A percentile compares a stretch with the other conserved stretches of the same genome.
phyloP scores from a whole-genome alignment of 1,139 yeast species.

The Geotrichum bryndzae region DNA sequence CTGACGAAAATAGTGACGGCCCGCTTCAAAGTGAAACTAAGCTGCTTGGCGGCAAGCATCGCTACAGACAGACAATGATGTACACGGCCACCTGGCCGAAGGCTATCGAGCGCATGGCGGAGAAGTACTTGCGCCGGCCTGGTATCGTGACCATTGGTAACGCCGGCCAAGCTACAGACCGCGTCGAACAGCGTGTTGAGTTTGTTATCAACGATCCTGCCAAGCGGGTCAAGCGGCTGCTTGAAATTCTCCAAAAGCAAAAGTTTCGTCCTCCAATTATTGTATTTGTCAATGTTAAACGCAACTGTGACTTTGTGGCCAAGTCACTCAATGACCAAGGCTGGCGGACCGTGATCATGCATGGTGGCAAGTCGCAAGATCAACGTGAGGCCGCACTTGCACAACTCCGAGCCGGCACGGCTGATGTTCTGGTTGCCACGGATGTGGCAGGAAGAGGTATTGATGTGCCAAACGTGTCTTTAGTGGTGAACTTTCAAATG shows the following conservation, averaged over 20 bases:
- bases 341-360: slow-evolving; percentile 56
- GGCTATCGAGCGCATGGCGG: slow-evolving; percentile 60
- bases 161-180: slow-evolving; percentile 53
- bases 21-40: slow-evolving; percentile 19
- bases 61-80: slow-evolving; percentile 62
- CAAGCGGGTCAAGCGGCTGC: slow-evolving; percentile 36
- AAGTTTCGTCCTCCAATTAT: slow-evolving; percentile 52
- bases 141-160: slow-evolving; percentile 62
- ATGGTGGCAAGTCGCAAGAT: slow-evolving; percentile 85
- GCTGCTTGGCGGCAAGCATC: slow-evolving; percentile 21
- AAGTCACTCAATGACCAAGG: slow-evolving; percentile 44
- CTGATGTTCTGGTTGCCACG: slow-evolving; percentile 75
- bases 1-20: slow-evolving; percentile 26
- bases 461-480: slow-evolving; percentile 77
- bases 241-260: slow-evolving; percentile 33
- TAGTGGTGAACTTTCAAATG: slow-evolving; percentile 86
- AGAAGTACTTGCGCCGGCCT: slow-evolving; percentile 53
- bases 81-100: slow-evolving; percentile 91
- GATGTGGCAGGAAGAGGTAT: slow-evolving; percentile 97
- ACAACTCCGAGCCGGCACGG: slow-evolving; percentile 54
- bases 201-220: slow-evolving; percentile 40
- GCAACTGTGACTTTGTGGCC: slow-evolving; percentile 62
- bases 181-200: slow-evolving; percentile 66
- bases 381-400: slow-evolving; percentile 74
- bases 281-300: slow-evolving; percentile 73